Evolutionary conservation across 2,329 filamentous ascomycete species (phyloP).

Genomic region (Pseudogymnoascus sp.): DNA sequence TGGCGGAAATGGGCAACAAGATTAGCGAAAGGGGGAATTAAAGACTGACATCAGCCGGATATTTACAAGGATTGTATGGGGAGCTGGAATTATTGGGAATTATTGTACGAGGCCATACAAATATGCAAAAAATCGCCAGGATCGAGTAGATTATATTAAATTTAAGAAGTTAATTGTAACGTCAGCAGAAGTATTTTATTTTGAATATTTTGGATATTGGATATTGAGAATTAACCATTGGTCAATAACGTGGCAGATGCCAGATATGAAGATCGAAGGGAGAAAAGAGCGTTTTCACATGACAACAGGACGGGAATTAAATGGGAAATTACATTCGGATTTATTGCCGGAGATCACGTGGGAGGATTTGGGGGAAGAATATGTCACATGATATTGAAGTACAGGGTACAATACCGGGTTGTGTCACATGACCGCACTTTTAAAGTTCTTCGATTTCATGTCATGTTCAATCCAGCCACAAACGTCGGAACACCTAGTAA

Average conservation of each 20-base stretch:
- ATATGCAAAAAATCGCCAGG: neutral
- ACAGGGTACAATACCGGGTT: no score
- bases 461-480: neutral
- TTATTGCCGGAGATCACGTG: neutral
- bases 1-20: neutral
- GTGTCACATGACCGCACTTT: neutral
- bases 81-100: neutral
- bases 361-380: no score
- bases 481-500: neutral
- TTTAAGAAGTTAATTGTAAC: neutral
- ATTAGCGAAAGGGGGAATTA: slow-evolving; percentile 11
- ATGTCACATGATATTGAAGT: neutral
- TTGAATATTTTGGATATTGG: neutral
- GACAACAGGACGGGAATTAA: neutral
- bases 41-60: neutral
- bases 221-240: neutral
- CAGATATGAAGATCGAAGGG: neutral
- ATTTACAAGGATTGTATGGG: neutral
- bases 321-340: neutral
- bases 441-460: neutral
- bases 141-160: neutral
- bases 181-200: neutral
- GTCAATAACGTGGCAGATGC: neutral
- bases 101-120: neutral
- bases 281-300: neutral